Conservation (phyloP, 2,329 filamentous ascomycete species). For the Trichoderma semiorbis region DNA sequence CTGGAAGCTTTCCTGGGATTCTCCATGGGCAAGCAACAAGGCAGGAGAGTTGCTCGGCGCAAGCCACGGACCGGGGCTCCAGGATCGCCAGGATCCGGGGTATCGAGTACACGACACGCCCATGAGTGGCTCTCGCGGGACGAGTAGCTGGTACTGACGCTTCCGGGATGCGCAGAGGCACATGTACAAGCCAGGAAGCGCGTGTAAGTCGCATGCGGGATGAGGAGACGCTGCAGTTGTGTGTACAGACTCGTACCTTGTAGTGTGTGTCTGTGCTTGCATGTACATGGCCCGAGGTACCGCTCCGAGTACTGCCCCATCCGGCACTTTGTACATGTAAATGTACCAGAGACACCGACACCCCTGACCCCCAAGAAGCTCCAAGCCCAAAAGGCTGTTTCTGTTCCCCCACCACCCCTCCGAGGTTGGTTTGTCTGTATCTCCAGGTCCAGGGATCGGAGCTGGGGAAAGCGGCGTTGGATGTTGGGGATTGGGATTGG, state of each 20-base stretch:
- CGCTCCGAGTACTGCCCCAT: neutral
- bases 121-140: neutral
- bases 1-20: neutral
- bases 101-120: neutral
- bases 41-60: neutral
- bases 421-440: neutral
- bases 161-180: neutral
- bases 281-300: neutral
- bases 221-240: neutral
- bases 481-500: neutral
- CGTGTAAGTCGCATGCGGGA: constrained; percentile 3
- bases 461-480: neutral
- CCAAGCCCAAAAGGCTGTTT: neutral
- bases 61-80: neutral
- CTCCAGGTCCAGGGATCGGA: neutral
- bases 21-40: neutral
- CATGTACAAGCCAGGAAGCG: neutral
- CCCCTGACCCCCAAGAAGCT: constrained; percentile 2
- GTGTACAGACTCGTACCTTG: no score
- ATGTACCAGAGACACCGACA: neutral
- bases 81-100: constrained; percentile 5
- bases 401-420: neutral
- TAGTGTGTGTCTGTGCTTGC: no score
- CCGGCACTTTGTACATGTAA: neutral
- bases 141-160: neutral